Conservation (phyloP, 306 rosid genomes). For the Phaseolus lunatus region DNA sequence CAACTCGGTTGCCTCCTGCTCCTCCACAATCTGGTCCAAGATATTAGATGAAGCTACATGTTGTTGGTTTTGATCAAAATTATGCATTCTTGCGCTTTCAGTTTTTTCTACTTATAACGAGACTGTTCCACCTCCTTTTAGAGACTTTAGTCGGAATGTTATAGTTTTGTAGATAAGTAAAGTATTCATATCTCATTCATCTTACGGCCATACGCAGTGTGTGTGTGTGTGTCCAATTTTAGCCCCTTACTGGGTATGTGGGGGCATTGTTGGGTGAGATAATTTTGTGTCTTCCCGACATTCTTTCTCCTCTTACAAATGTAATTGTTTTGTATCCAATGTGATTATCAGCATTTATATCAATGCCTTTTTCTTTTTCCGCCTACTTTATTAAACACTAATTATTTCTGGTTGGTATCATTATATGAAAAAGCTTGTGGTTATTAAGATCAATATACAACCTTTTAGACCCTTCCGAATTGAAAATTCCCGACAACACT, state of each 20-base stretch:
- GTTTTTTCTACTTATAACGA: conserved; percentile 40
- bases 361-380: conserved; percentile 30
- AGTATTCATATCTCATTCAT: conserved; percentile 42
- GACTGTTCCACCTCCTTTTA: conserved; percentile 40
- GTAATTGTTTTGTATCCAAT: conserved; percentile 57
- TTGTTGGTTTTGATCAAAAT: conserved; percentile 28
- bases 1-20: conserved; percentile 60
- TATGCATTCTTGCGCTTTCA: conserved; percentile 42
- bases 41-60: conserved; percentile 49
- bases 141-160: conserved; percentile 43
- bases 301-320: conserved; percentile 44
- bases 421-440: not conserved
- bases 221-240: conserved; percentile 48
- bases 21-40: conserved; percentile 61
- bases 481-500: not conserved
- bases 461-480: not conserved
- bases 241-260: conserved; percentile 46
- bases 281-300: conserved; percentile 42
- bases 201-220: conserved; percentile 32
- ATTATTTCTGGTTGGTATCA: conserved; percentile 14
- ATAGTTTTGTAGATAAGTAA: conserved; percentile 61
- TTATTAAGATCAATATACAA: not conserved
- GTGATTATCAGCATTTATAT: conserved; percentile 48
- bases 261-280: conserved; percentile 50
- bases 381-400: not conserved